A percentile compares a stretch with the other conserved stretches of the same genome.
These are phyloP conservation scores for Oryza meyeriana DNA, from an alignment of 176 grass and related monocot species.

Conservation along the genomic window DNA sequence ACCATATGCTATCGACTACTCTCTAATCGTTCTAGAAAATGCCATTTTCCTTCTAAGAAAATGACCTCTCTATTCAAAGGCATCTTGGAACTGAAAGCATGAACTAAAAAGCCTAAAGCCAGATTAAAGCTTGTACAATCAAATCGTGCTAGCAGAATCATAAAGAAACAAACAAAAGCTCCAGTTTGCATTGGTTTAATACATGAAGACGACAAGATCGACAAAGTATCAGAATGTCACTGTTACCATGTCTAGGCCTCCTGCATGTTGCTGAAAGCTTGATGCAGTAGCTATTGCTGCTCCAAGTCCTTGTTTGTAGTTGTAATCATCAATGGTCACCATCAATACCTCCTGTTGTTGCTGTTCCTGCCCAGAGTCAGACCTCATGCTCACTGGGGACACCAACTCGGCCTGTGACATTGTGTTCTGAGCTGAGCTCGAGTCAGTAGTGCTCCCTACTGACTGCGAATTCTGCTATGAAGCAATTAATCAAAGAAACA, in stretches of 20 bases:
- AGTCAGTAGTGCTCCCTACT: constrained; percentile 76
- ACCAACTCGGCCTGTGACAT: constrained; percentile 53
- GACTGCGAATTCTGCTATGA: constrained; percentile 60
- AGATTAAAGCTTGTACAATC: constrained; percentile 15
- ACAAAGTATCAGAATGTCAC: constrained; percentile 4
- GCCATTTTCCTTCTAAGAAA: neutral
- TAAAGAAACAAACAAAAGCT: constrained; percentile 12
- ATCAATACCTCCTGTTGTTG: constrained; percentile 59
- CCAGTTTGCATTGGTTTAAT: constrained; percentile 5
- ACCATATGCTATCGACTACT: neutral
- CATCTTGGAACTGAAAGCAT: constrained; percentile 14
- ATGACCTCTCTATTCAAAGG: neutral
- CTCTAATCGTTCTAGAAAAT: constrained; percentile 11
- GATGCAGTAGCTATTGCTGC: constrained; percentile 28
- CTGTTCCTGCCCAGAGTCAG: constrained; percentile 48
- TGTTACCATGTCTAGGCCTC: constrained; percentile 59
- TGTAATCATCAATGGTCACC: constrained; percentile 65
- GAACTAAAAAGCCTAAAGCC: neutral
- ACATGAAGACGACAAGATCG: constrained; percentile 8
- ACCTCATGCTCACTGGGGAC: constrained; percentile 51
- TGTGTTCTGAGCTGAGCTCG: constrained; percentile 72
- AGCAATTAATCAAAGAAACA: constrained; percentile 47
- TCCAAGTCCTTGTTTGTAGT: constrained; percentile 45
- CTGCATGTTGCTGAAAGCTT: constrained; percentile 45
- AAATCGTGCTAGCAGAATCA: neutral